Conservation (phyloP, 257 asterid genomes). For the Leptodermis oblonga region DNA sequence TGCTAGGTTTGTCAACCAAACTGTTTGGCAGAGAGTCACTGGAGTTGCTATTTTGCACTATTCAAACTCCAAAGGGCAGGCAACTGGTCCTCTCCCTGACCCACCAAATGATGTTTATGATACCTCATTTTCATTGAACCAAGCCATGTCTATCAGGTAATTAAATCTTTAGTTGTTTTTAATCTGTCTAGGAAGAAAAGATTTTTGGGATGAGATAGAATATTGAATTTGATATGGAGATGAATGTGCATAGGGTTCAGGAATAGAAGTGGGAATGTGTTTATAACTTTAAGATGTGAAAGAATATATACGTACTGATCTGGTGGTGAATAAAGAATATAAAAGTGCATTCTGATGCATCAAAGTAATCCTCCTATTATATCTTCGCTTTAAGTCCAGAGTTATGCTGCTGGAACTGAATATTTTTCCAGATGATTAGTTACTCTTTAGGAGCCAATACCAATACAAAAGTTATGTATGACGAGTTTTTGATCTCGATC, state of each 20-base stretch:
- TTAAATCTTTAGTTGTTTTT: neutral
- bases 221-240: no score
- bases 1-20: slow-evolving; percentile 81
- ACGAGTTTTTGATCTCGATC: neutral
- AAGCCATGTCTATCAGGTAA: slow-evolving; percentile 87
- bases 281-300: no score
- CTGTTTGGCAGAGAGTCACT: slow-evolving; percentile 83
- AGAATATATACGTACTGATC: neutral
- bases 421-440: no score
- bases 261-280: no score
- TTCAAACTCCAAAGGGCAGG: slow-evolving; percentile 71
- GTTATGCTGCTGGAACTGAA: neutral
- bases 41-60: slow-evolving; percentile 90
- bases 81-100: slow-evolving; percentile 82
- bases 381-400: neutral
- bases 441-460: neutral
- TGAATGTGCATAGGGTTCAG: no score
- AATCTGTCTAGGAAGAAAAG: no score
- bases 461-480: neutral
- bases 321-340: neutral
- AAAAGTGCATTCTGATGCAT: no score
- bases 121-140: slow-evolving; percentile 56
- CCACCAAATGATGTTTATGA: slow-evolving; percentile 75
- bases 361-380: no score
- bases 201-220: no score